A percentile compares a stretch with the other conserved stretches of the same genome.
phyloP scores from a whole-genome alignment of 2,329 filamentous ascomycete genomes.

The Beauveria asiatica region DNA sequence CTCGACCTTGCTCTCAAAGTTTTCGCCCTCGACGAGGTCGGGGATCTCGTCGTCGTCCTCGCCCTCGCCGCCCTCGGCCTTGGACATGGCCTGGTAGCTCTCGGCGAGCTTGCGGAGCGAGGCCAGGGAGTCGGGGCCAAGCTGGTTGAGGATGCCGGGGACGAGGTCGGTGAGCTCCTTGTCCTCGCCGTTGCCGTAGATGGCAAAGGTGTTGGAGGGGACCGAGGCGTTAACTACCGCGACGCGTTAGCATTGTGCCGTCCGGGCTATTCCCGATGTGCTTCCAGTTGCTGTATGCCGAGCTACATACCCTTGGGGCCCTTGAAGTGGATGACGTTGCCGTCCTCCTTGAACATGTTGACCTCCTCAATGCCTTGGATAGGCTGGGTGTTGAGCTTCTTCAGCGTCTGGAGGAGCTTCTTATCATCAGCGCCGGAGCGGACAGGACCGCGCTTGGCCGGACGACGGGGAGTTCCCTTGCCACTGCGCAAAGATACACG shows the following conservation, averaged over 20 bases:
- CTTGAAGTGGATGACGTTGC: conserved; percentile 99
- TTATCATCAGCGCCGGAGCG: conserved; percentile 94
- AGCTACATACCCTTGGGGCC: conserved; percentile 79
- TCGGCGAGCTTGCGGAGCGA: conserved; percentile 97
- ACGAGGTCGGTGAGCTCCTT: conserved; percentile 99
- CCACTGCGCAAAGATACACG: conserved; percentile 45
- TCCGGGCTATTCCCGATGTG: background rate
- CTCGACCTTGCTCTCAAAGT: conserved; percentile 97
- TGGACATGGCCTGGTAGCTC: conserved; percentile 99
- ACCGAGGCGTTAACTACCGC: conserved; percentile 85
- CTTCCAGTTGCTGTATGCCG: background rate
- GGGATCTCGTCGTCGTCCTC: conserved; percentile 95
- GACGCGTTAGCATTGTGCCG: conserved; percentile 10
- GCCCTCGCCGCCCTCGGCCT: conserved; percentile 73
- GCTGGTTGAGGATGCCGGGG: conserved; percentile 98
- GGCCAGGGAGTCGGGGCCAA: conserved; percentile 94
- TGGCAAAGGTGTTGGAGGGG: conserved; percentile 97
- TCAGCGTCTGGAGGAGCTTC: conserved; percentile 94
- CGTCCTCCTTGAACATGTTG: conserved; percentile 99
- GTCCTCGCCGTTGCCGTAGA: conserved; percentile 98
- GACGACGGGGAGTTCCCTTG: conserved; percentile 96
- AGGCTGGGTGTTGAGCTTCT: conserved; percentile 99
- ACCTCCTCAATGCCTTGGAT: conserved; percentile 99
- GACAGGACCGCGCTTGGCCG: conserved; percentile 96
- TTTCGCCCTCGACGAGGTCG: conserved; percentile 92